Base-by-base conservation (phyloP, 2,329 filamentous ascomycete species). In the Talaromyces marneffei region DNA sequence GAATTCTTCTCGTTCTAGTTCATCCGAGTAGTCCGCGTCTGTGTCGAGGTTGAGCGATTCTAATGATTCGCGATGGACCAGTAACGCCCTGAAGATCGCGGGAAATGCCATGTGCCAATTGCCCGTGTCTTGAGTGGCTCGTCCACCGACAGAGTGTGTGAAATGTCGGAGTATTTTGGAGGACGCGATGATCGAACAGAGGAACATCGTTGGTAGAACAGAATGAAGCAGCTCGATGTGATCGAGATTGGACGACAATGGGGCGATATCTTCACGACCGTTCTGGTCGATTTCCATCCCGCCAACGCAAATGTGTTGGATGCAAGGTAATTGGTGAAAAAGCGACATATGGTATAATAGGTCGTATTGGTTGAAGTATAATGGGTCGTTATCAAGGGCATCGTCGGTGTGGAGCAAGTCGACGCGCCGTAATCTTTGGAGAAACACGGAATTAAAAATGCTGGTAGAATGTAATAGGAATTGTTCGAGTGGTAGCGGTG, bases 321-420 rank as follows among this genome's bases (percentile, higher is more conserved):
- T 62, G 2, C 48, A 59, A 9, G 60, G 60, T n/a, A 62, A 37
- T 55, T 50, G 48, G 40, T 59, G 39, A 40, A 62, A 62, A 18
- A 62, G 46, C 16, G 60, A 62, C 60, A 62, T 62, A 25, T 62
- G 60, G 35, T 62, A 62, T 53, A 62, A 50, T 5, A 62, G 40
- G 40, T 62, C 60, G 31, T 62, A 62, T 29, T 37, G 60, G 33
- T 62, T 62, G n/a, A 62, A 62, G 33, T 54, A 54, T 55, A 62
- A 52, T 20, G 60, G 60, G 23, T 62, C 60, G 35, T 54, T 57
- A 29, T 54, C 48, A 33, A 62, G 39, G 8, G 48, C 29, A 31
- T 62, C 60, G 46, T 62, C 60, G 20, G 60, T 62, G 52, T 62
- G 60, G 18, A 62, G 60, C n/a, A 62, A 50, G 50, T 62, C 60